Conservation (phyloP, 331 rosid genomes). For the Prunus yedoensis region DNA sequence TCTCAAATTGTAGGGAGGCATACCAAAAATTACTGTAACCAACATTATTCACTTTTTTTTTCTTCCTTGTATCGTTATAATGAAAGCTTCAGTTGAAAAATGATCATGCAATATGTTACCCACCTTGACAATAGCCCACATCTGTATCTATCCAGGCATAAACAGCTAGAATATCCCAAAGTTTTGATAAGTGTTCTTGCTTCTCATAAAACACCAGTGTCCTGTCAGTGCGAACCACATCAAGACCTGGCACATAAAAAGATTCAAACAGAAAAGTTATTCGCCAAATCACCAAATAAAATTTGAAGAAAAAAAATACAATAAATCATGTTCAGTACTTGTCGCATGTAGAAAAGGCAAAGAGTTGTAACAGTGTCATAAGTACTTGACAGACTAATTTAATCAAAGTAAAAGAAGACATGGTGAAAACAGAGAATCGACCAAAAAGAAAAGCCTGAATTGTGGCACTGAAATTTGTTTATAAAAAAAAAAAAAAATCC, state of each 20-base stretch:
- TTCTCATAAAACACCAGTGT: constrained; percentile 90
- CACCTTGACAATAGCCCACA: constrained; percentile 97
- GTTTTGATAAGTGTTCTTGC: constrained; percentile 80
- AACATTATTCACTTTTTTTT: too few species aligned
- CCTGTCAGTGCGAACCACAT: constrained; percentile 95
- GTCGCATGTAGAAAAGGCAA: not conserved
- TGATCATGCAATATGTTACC: constrained; percentile 19
- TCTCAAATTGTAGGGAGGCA: not conserved
- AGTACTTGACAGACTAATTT: not conserved
- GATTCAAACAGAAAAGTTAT: constrained; percentile 16
- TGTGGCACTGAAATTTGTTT: too few species aligned
- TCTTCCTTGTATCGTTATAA: not conserved
- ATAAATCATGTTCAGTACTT: not conserved
- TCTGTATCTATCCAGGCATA: constrained; percentile 95
- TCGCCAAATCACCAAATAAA: not conserved
- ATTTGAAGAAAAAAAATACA: not conserved
- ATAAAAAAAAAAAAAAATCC: too few species aligned
- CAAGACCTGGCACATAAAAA: constrained; percentile 73
- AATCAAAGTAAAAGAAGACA: not conserved
- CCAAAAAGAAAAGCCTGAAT: not conserved
- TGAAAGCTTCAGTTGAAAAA: not conserved
- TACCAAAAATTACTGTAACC: not conserved
- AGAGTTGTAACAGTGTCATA: not conserved
- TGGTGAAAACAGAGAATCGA: not conserved
- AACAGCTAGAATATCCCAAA: constrained; percentile 98